Evolutionary conservation across 2,329 filamentous ascomycete genomes (phyloP).

Genomic region (Xylariaceae sp.): DNA sequence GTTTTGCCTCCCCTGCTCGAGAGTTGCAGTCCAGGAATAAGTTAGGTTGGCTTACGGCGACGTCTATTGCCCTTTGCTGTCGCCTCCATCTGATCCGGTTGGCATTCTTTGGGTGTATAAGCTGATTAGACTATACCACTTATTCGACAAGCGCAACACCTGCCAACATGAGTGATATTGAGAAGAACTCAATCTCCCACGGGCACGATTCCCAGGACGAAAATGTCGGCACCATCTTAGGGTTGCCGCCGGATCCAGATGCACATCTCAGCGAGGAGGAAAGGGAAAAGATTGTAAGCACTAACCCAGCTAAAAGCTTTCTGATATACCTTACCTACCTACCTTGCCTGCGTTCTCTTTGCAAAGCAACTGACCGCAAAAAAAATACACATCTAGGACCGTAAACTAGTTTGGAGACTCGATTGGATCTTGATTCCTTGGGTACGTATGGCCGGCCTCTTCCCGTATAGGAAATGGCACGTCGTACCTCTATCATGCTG

Average conservation of each 20-base stretch:
- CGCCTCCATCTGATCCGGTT: background rate
- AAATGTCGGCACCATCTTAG: constrained; percentile 11
- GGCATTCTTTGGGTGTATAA: background rate
- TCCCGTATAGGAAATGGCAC: background rate
- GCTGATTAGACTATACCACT: too few species aligned
- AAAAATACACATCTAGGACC: constrained; percentile 30
- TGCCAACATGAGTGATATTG: constrained; percentile 33
- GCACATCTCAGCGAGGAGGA: constrained; percentile 59
- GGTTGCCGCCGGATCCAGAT: constrained; percentile 54
- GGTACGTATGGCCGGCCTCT: constrained; percentile 28
- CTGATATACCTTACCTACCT: too few species aligned
- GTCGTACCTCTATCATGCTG: constrained; percentile 3
- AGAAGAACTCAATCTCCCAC: constrained; percentile 30
- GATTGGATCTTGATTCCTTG: constrained; percentile 41
- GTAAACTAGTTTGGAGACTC: constrained; percentile 37
- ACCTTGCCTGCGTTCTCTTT: background rate
- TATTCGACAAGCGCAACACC: background rate
- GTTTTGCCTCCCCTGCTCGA: background rate
- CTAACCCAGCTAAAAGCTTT: background rate
- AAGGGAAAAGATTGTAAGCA: constrained; percentile 54
- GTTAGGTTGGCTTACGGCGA: background rate
- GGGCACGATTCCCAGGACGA: constrained; percentile 31
- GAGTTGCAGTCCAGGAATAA: background rate
- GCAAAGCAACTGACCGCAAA: constrained; percentile 7
- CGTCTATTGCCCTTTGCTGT: too few species aligned